A percentile compares a stretch with the other conserved stretches of the same genome.
Evolutionary conservation across 495 filamentous ascomycete genomes (phyloP).

Genomic region (Endocarpon pusillum): DNA sequence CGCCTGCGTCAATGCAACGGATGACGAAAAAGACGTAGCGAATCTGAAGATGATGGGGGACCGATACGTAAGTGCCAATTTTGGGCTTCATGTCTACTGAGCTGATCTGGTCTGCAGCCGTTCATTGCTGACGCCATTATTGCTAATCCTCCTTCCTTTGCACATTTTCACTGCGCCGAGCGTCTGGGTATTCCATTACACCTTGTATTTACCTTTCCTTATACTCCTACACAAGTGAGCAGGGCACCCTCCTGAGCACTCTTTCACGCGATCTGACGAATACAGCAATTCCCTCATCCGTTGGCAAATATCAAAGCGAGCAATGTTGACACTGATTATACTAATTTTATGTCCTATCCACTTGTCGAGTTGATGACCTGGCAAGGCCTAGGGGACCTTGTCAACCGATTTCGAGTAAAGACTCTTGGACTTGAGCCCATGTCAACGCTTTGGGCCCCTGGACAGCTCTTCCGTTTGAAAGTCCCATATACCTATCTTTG

Average conservation of each 20-base stretch:
- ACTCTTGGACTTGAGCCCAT: constrained; percentile 36
- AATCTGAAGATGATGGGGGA: constrained; percentile 2
- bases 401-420: constrained; percentile 34
- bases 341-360: constrained; percentile 42
- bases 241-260: too few species aligned
- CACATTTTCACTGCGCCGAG: constrained; percentile 47
- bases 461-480: constrained; percentile 24
- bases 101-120: constrained; percentile 18
- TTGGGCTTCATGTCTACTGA: not conserved
- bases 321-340: constrained; percentile 24
- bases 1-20: not conserved
- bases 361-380: constrained; percentile 50
- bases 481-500: constrained; percentile 50
- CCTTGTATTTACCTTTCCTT: constrained; percentile 52
- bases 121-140: constrained; percentile 54
- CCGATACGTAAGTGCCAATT: not conserved
- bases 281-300: constrained; percentile 44
- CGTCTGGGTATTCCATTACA: constrained; percentile 43
- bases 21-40: not conserved
- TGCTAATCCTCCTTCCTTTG: constrained; percentile 50
- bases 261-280: too few species aligned
- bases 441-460: constrained; percentile 18
- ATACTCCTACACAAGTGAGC: constrained; percentile 33
- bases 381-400: constrained; percentile 46
- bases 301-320: constrained; percentile 35